A percentile compares a stretch with the other conserved stretches of the same genome.
Conservation (phyloP, 2,329 filamentous ascomycete species). For the Xenoacremonium recifei region DNA sequence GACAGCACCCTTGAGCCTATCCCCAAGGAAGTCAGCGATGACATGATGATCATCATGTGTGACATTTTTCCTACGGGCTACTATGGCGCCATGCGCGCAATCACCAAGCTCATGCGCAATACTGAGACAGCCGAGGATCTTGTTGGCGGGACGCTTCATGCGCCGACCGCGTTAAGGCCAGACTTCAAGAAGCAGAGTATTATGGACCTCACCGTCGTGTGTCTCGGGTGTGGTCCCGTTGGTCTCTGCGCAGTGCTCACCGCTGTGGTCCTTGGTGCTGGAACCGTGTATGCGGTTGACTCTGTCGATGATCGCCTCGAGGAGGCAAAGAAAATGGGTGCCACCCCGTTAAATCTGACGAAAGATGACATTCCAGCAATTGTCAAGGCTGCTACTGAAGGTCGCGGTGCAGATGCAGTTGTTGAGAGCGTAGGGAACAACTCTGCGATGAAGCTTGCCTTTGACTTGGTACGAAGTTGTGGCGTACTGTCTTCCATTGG, state of each 20-base stretch:
- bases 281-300: conserved; percentile 8
- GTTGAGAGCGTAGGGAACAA: conserved; percentile 2
- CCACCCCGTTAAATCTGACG: not conserved
- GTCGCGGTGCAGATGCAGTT: conserved; percentile 1
- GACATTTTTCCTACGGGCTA: conserved; percentile 12
- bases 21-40: conserved; percentile 1
- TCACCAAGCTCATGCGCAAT: too few relatives aligned
- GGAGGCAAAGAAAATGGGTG: not conserved
- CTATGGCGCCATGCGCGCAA: not conserved
- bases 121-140: too few relatives aligned
- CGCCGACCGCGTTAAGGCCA: not conserved
- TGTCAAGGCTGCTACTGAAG: not conserved
- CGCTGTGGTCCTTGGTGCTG: conserved; percentile 1
- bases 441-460: not conserved
- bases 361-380: not conserved
- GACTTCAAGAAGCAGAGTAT: conserved; percentile 5
- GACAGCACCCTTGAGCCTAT: conserved; percentile 2
- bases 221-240: conserved; percentile 8
- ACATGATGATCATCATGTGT: conserved; percentile 10
- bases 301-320: conserved; percentile 5
- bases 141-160: too few relatives aligned
- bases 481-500: not conserved
- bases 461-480: not conserved
- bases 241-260: conserved; percentile 9
- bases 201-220: too few relatives aligned